Evolutionary conservation across 306 rosid genomes (phyloP), one percentile per base, ranked within the genome.

Genomic region (Ormosia semicastrata): DNA sequence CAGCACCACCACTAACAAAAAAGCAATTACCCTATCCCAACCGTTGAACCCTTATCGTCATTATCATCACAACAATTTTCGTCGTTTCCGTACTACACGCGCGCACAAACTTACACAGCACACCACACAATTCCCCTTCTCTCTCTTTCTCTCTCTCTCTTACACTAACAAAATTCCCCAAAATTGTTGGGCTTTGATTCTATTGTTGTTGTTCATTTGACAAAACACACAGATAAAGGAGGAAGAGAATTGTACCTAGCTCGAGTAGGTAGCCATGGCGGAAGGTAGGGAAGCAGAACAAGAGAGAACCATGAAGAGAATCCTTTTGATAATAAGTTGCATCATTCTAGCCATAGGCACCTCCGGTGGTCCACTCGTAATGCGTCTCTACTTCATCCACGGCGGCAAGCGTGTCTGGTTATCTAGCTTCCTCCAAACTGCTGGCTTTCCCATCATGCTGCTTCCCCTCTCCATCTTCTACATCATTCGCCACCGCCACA

Each of bases 11-110:
- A 52, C 89, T 84, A 86, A 69, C 71, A 79, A 82, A 85, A 83
- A 88, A 83, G 69, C 87, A 30, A 71, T 76, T 30, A 77, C 53
- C 82, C 83, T 75, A 91, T 92, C 92, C 72, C 47, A 85, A 82
- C 92, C 91, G 88, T 90, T 81, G 74, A 84, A 66, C 41, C 37
- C 54, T 43, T 54, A 59, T 70, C 65, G 47, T 85, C 88, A 37
- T 64, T 89, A 81, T 70, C 88, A 78, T 49, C 54, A 11, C 54
- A 12, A 49, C 82, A 80, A 70, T 79, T 86, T 76, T 73, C 86
- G 29, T 80, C 82, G 56, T 83, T 79, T 70, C 89, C 74, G 66
- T 78, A 83, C 86, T 49, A 67, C 81, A 83, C 78, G 82, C 78
- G 76, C 82, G 78, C 86, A 72, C 70, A 75, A 58, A 9, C 65